Evolutionary conservation across 2,329 filamentous ascomycete species (phyloP), one percentile per base, ranked within the genome.

Genomic region (Didymella lethalis): DNA sequence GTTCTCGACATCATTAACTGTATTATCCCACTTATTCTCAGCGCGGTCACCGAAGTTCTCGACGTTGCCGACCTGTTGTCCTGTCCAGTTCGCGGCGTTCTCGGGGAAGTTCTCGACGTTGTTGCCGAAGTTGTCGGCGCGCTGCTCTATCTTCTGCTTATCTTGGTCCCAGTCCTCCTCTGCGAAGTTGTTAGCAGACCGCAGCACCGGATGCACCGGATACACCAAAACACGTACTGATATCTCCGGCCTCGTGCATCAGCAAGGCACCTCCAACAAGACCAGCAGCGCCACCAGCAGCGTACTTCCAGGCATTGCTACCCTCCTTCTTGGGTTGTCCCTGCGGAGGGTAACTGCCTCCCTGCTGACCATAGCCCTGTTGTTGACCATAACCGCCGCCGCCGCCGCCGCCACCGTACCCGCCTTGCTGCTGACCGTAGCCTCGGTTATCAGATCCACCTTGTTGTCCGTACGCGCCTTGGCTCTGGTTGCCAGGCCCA

Each of bases 281-380:
- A 25, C 68, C 68, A 3, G 65, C 68, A 5, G 46, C 65, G n/a
- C 68, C 68, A 5, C 61, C 68, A 55, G 67, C 67, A 1, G 68
- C 68, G 32, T 71, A 71, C 54, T 71, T 71, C 68, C 65, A 71
- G 11, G 64, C 65, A 40, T 71, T 71, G 14, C 67, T 65, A 8
- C 68, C 62, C 7, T 56, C 51, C 59, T 65, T 63, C 43, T 68
- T 62, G 45, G 66, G 57, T n/a, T 65, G 59, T 41, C 57, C 53
- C 7, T 64, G 52, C 6, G 32, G 48, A n/a, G 52, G 34, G 5
- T 62, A 59, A 18, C 49, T 28, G n/a, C 59, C 54, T 2, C 64
- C 6, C 48, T 60, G 59, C 49, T 70, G 47, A n/a, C 43, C 38
- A 18, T 59, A 54, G 10, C 50, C 55, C 20, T 63, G 61, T 34